Conservation (phyloP, 2,329 filamentous ascomycete genomes). For the Fusarium begoniae region DNA sequence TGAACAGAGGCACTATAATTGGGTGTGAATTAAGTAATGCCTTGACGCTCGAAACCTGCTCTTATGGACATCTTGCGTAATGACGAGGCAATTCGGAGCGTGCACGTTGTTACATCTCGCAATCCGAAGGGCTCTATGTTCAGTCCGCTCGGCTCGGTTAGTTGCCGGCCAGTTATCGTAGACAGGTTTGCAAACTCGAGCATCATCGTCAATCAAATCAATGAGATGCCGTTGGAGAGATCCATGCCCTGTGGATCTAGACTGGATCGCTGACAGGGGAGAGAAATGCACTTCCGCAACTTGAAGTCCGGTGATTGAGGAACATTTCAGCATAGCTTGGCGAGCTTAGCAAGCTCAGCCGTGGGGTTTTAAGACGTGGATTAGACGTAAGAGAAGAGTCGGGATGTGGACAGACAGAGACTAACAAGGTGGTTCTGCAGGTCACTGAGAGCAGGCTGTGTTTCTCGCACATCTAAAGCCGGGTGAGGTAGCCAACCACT, state of each 20-base stretch:
- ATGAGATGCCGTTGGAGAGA: constrained; percentile 19
- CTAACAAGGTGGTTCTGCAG: neutral
- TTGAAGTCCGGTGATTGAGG: constrained; percentile 31
- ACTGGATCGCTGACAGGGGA: constrained; percentile 18
- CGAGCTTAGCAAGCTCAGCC: neutral
- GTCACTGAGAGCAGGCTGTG: neutral
- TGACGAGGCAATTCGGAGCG: constrained; percentile 67
- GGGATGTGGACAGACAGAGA: neutral
- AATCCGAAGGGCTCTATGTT: constrained; percentile 70
- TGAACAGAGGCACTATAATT: neutral
- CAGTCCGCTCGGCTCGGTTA: constrained; percentile 67
- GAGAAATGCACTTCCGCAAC: constrained; percentile 21
- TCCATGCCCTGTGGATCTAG: constrained; percentile 6
- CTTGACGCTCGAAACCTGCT: constrained; percentile 43
- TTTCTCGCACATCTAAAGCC: constrained; percentile 40
- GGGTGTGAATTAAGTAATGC: constrained; percentile 34
- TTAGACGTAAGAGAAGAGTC: constrained; percentile 11
- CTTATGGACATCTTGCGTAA: constrained; percentile 66
- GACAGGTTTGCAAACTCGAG: neutral
- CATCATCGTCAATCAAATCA: constrained; percentile 11
- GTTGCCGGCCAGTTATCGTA: constrained; percentile 61
- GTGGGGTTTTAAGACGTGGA: constrained; percentile 12
- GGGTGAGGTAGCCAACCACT: constrained; percentile 15
- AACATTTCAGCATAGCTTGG: neutral
- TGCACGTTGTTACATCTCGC: constrained; percentile 70